These are phyloP conservation scores for Pneumocystis carinii DNA, from an alignment of 1,139 yeast species.

Conservation along the genomic window DNA sequence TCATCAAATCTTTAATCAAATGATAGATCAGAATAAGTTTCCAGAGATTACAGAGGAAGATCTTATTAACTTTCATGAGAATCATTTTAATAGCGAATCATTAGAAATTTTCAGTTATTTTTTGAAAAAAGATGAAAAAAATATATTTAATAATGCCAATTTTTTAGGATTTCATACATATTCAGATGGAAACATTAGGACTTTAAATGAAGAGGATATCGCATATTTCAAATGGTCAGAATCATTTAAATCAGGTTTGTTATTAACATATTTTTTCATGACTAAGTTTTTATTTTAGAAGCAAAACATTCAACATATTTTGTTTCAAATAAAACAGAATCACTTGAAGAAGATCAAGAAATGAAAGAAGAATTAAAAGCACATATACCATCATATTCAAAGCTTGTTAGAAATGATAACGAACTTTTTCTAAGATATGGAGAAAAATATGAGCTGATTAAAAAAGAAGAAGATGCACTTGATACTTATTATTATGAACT, in stretches of 20 bases:
- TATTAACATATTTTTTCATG: background rate
- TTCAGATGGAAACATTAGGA: constrained; percentile 18
- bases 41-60: background rate
- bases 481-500: background rate
- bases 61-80: background rate
- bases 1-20: background rate
- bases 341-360: background rate
- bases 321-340: background rate
- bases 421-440: background rate
- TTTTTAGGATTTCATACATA: constrained; percentile 7
- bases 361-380: background rate
- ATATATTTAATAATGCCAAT: background rate
- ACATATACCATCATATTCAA: background rate
- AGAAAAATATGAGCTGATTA: background rate
- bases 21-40: background rate
- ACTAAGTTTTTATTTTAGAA: background rate
- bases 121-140: background rate
- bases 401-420: background rate
- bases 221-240: constrained; percentile 19
- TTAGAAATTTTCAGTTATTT: background rate
- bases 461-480: background rate
- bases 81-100: background rate
- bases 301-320: background rate
- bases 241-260: background rate
- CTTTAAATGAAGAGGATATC: constrained; percentile 20